A percentile compares a stretch with the other conserved stretches of the same genome.
phyloP scores from a whole-genome alignment of 192 early-diverging fungal species.

The Dissophora ornata region DNA sequence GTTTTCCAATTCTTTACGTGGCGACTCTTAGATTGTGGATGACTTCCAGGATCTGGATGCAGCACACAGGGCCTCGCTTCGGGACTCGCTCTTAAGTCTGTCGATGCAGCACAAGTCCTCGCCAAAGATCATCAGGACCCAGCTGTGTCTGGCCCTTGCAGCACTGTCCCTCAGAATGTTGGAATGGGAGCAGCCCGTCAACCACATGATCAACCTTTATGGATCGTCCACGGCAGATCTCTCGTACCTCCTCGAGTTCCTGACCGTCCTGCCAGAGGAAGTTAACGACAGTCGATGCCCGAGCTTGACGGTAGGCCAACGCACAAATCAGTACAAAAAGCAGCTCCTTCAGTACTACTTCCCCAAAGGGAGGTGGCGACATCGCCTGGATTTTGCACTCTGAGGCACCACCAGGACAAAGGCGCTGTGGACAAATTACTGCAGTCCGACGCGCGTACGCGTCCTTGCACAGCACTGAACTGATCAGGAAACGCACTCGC shows the following conservation, averaged over 20 bases:
- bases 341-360: no score
- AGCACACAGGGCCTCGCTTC: constrained; percentile 69
- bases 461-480: no score
- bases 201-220: constrained; percentile 77
- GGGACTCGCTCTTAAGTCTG: constrained; percentile 82
- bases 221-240: constrained; percentile 70
- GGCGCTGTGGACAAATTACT: no score
- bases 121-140: constrained; percentile 75
- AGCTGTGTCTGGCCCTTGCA: constrained; percentile 87
- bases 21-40: constrained; percentile 72
- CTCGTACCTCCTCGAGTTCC: constrained; percentile 79
- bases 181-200: constrained; percentile 86
- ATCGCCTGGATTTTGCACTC: no score
- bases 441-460: no score
- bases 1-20: background rate
- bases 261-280: constrained; percentile 91
- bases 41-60: constrained; percentile 83
- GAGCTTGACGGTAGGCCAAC: constrained; percentile 65
- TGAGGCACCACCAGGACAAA: no score
- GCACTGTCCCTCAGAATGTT: constrained; percentile 83
- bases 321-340: no score
- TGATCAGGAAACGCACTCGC: no score
- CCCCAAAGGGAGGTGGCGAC: background rate
- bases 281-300: constrained; percentile 72
- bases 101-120: constrained; percentile 67